phyloP scores from a whole-genome alignment of 108 stramenopile genomes.

The Skeletonema marinoi region DNA sequence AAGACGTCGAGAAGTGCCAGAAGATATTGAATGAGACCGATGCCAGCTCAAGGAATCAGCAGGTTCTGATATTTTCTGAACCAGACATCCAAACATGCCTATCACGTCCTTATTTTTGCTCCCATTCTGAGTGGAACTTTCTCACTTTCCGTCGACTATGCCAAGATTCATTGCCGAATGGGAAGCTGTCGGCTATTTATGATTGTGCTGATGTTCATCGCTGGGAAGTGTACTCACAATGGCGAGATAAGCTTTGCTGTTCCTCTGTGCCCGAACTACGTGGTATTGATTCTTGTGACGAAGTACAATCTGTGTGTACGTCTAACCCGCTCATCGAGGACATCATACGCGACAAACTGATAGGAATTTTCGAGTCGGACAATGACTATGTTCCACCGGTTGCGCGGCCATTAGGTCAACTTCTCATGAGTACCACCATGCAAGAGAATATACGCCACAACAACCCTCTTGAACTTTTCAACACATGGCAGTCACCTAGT shows the following conservation, averaged over 20 bases:
- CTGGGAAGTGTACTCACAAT: conserved; percentile 36
- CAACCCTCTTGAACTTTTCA: conserved; percentile 40
- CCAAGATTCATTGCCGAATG: conserved; percentile 42
- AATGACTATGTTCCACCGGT: conserved; percentile 36
- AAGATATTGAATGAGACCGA: conserved; percentile 7
- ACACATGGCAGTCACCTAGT: conserved; percentile 26
- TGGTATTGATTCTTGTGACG: conserved; percentile 30
- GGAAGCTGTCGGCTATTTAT: conserved; percentile 31
- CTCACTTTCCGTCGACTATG: conserved; percentile 59
- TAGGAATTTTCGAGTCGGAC: conserved; percentile 33
- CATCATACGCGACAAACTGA: conserved; percentile 38
- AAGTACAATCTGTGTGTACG: conserved; percentile 17
- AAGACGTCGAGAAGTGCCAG: conserved; percentile 36
- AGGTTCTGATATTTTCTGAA: conserved; percentile 44
- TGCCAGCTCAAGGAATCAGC: background rate
- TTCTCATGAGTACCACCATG: conserved; percentile 37
- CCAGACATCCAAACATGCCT: conserved; percentile 60
- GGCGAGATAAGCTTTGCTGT: conserved; percentile 44
- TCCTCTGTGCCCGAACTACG: conserved; percentile 40
- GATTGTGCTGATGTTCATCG: conserved; percentile 44
- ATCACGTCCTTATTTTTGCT: conserved; percentile 70
- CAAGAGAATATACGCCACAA: conserved; percentile 35
- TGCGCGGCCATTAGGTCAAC: conserved; percentile 19
- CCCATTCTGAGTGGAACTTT: conserved; percentile 55
- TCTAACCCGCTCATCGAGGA: conserved; percentile 37